Base-by-base conservation (phyloP, 2,329 filamentous ascomycete species). In the Neonectria sp. region DNA sequence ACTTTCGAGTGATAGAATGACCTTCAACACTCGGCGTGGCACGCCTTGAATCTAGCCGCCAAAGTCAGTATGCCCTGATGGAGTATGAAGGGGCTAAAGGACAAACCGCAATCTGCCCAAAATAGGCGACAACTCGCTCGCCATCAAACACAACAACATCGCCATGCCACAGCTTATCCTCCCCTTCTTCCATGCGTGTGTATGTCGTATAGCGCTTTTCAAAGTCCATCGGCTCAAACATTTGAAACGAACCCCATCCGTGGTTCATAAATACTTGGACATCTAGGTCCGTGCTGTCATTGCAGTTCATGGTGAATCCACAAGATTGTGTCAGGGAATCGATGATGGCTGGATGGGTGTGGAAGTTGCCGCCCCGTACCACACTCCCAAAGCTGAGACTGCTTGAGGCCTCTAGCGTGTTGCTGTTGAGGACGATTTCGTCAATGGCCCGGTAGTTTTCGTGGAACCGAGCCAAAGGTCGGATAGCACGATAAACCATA, bases 131-230 rank as follows among this genome's bases (percentile, higher is more conserved):
- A 43, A 88, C 80, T 59, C 76, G 80, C 37, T 87, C 85, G 45
- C 84, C 83, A 29, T 89, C 85, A 63, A 89, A 87, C 69, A 89
- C 78, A 68, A 87, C 88, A 11, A 84, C 86, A 69, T 89, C 86
- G 49, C 87, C 87, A 33, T 68, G 60, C 67, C 68, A 71, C 1
- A 69, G 71, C 45, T 70, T 68, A 1, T 73, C 71, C 4, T 69
- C 25, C 0, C 71, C 71, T 11, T 60, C 65, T 0, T 31, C 33
- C 71, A 73, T 73, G 21, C 70, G 71, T 0, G 71, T 73, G 3
- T 74, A 73, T 1, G 71, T 71, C 4, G 52, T 69, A 9, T 73
- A 73, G 9, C 46, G 12, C 57, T 72, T 72, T n/a, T 73, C 71
- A 46, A 73, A 73, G 43, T 71, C 58, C 6, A 73, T 13, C 37